These are phyloP conservation scores for Podaxis sp. DNA, from an alignment of 768 basidiomycete genomes.

Conservation along the genomic window DNA sequence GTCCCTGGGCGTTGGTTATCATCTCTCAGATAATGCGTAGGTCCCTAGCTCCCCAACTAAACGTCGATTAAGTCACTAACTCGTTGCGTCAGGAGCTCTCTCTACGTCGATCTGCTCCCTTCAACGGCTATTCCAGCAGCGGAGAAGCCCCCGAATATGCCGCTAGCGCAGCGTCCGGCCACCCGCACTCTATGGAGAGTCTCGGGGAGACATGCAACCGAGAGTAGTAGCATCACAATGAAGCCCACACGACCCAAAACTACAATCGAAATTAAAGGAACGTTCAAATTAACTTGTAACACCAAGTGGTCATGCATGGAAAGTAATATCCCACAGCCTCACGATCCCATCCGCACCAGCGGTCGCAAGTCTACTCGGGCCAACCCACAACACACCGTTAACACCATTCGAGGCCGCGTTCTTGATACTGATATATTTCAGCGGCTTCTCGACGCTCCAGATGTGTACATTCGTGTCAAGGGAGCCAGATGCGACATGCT, in stretches of 20 bases:
- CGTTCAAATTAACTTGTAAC: background rate
- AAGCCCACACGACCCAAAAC: background rate
- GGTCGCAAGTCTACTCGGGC: conserved; percentile 55
- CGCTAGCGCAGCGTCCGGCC: too few relatives aligned
- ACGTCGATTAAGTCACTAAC: too few relatives aligned
- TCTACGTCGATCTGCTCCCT: too few relatives aligned
- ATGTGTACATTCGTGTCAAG: conserved; percentile 93
- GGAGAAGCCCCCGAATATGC: too few relatives aligned
- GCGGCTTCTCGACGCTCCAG: conserved; percentile 71
- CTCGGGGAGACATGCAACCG: too few relatives aligned
- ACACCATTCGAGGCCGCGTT: conserved; percentile 88
- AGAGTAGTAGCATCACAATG: too few relatives aligned
- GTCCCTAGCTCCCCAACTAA: too few relatives aligned
- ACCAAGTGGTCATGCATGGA: conserved; percentile 24
- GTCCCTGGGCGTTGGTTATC: background rate
- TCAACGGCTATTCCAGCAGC: too few relatives aligned
- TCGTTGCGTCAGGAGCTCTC: too few relatives aligned
- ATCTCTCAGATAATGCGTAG: too few relatives aligned
- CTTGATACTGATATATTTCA: conserved; percentile 77
- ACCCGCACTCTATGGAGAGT: too few relatives aligned
- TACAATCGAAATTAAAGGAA: background rate
- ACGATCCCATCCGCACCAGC: conserved; percentile 84
- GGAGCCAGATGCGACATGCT: conserved; percentile 82
- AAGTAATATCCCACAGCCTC: conserved; percentile 67
- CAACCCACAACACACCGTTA: conserved; percentile 76